Conservation (phyloP, 306 rosid species). For the Benincasa hispida region DNA sequence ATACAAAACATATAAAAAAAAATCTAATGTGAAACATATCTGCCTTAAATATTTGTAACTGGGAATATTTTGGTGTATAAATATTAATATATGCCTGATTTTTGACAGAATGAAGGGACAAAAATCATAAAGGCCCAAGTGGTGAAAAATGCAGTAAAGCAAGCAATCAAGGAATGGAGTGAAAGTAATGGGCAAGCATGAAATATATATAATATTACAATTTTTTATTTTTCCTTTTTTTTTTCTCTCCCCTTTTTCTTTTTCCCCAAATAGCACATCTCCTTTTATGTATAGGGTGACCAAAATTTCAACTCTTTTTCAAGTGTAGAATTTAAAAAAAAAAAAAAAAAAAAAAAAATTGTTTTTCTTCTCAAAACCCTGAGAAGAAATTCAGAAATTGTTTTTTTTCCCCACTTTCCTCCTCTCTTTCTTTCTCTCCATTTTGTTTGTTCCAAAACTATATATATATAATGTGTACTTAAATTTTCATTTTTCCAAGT, state of each 20-base stretch:
- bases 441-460: not conserved
- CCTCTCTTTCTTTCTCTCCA: not conserved
- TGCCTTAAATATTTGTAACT: no score
- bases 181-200: constrained; percentile 14
- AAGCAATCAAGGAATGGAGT: constrained; percentile 53
- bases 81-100: not conserved
- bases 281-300: not conserved
- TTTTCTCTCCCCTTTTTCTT: not conserved
- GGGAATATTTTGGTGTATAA: no score
- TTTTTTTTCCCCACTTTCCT: not conserved
- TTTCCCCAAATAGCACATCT: not conserved
- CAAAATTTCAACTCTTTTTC: not conserved
- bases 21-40: no score
- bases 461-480: not conserved
- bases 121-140: constrained; percentile 54
- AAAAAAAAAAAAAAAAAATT: not conserved
- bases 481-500: not conserved
- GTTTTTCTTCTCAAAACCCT: not conserved
- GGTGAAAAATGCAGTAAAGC: constrained; percentile 72
- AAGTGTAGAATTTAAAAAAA: not conserved
- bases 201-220: not conserved
- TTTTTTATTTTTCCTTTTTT: not conserved
- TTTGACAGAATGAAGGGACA: constrained; percentile 32
- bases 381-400: not conserved
- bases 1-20: no score